Evolutionary conservation across 176 grass and related monocot genomes (phyloP), one percentile per base, ranked within the genome.

Genomic region (Dactylis glomerata): DNA sequence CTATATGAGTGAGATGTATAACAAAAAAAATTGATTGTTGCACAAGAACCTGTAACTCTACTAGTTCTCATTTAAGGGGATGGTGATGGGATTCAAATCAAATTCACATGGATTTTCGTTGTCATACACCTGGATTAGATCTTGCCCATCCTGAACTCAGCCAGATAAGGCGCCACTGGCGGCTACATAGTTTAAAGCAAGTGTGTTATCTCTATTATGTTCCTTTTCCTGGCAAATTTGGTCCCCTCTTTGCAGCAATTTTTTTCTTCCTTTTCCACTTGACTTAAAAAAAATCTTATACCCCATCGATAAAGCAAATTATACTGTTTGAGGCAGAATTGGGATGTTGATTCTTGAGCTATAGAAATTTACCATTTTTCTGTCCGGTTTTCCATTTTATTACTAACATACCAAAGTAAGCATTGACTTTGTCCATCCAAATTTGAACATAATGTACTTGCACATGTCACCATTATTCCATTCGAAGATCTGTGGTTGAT

Each of bases 41-140:
- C 59, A 31, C 30, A 6, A 17, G 59, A 63, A 31, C 27, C 15
- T 6, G 15, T 2, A 77, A 31, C 26, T 3, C 1, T 52, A 41
- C 20, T 20, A 30, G 23, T 28, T 16, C 57, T 42, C 34, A 30
- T 78, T 61, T 78, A n/a, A 73, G 6, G 42, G 42, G 23, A 1
- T 44, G 14, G 70, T 30, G 24, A 47, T 61, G 16, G 23, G 55
- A 42, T 59, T 38, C 23, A 6, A 9, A 28, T 36, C 8, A 4
- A 44, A 9, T 62, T 79, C 55, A 42, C 76, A 78, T 78, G 36
- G 14, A 78, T 61, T 33, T 78, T 78, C 7, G 28, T 74, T n/a
- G 42, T 22, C n/a, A n/a, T 72, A 61, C 24, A 13, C 31, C 16
- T 66, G 41, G 23, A 46, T 42, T 46, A 15, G 16, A 75, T 51